These are phyloP conservation scores for Orbilia blumenaviensis DNA, from an alignment of 2,329 filamentous ascomycete species.

Conservation along the genomic window DNA sequence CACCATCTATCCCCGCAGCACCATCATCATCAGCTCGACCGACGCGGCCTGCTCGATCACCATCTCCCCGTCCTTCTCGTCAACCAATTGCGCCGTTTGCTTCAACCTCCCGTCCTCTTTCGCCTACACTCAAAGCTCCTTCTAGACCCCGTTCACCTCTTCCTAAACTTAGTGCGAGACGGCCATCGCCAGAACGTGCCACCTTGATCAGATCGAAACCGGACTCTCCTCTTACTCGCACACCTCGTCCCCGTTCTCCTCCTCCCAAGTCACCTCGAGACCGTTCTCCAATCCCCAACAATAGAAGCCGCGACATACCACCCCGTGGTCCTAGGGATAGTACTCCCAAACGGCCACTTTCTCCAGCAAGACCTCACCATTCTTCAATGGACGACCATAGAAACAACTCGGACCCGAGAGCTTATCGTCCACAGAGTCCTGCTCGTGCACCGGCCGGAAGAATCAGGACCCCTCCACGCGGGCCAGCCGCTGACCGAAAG, in stretches of 20 bases:
- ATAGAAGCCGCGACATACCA: conserved; percentile 14
- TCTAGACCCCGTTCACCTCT: conserved; percentile 55
- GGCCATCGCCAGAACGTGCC: conserved; percentile 55
- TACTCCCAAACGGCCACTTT: conserved; percentile 29
- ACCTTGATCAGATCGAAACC: conserved; percentile 53
- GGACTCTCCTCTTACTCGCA: conserved; percentile 51
- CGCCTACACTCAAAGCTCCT: conserved; percentile 52
- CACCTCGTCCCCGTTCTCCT: conserved; percentile 44
- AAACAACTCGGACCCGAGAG: conserved; percentile 18
- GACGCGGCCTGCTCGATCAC: conserved; percentile 54
- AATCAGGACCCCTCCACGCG: conserved; percentile 32
- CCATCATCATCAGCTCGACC: conserved; percentile 23
- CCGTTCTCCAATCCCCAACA: conserved; percentile 47
- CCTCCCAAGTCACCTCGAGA: conserved; percentile 35
- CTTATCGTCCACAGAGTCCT: conserved; percentile 19
- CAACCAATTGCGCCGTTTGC: conserved; percentile 36
- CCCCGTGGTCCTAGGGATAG: conserved; percentile 19
- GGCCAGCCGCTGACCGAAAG: conserved; percentile 37
- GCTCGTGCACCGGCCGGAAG: conserved; percentile 6
- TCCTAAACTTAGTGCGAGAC: conserved; percentile 23
- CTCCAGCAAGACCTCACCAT: conserved; percentile 26
- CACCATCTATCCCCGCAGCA: background rate
- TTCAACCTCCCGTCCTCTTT: conserved; percentile 51
- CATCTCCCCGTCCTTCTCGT: conserved; percentile 52
- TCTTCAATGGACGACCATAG: background rate